These are phyloP conservation scores for Typha latifolia DNA, from an alignment of 176 grass and related monocot species.

Conservation along the genomic window DNA sequence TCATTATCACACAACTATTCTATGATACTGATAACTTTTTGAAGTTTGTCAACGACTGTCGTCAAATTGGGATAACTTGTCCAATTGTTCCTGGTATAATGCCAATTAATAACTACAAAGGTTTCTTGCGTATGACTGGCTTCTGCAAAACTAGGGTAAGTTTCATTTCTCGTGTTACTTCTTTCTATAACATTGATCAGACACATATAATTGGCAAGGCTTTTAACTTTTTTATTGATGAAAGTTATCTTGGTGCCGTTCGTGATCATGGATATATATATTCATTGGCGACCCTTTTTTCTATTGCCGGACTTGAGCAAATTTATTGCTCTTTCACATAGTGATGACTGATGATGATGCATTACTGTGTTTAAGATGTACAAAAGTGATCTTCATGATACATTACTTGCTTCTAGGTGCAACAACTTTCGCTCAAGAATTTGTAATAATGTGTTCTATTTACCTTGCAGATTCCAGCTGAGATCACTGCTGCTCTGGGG, in stretches of 20 bases:
- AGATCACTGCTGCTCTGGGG: conserved; percentile 58
- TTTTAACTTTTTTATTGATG: too few species aligned
- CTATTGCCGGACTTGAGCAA: too few species aligned
- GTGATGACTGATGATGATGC: too few species aligned
- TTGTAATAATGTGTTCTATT: not conserved
- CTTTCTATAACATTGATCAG: not conserved
- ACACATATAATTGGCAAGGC: not conserved
- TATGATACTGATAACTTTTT: conserved; percentile 84
- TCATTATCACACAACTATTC: conserved; percentile 80
- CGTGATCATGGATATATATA: not conserved
- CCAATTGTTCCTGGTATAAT: conserved; percentile 94
- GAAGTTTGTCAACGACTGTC: conserved; percentile 85
- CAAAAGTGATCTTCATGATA: too few species aligned
- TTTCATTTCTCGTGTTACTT: not conserved
- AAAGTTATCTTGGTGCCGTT: too few species aligned
- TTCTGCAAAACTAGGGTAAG: conserved; percentile 89
- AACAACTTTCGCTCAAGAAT: not conserved
- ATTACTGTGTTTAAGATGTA: too few species aligned
- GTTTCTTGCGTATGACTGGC: conserved; percentile 71
- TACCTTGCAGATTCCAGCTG: conserved; percentile 45
- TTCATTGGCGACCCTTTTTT: too few species aligned
- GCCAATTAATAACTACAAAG: conserved; percentile 88
- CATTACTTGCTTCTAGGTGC: too few species aligned
- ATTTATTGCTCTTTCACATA: too few species aligned
- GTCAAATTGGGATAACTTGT: conserved; percentile 78